phyloP scores from a whole-genome alignment of 2,329 filamentous ascomycete species.

The Apiospora koreana region DNA sequence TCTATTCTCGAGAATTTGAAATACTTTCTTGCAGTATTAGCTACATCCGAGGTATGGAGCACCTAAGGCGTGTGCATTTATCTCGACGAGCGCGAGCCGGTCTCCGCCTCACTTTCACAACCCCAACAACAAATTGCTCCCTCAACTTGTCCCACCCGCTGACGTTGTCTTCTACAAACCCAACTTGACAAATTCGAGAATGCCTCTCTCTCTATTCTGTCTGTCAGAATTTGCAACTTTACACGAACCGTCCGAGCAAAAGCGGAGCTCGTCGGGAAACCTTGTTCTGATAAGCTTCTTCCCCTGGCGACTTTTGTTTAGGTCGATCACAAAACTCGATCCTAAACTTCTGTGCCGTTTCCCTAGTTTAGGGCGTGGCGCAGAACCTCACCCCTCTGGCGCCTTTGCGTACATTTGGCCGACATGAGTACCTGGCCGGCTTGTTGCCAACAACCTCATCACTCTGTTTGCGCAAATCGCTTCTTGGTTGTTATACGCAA shows the following conservation, averaged over 20 bases:
- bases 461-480: background rate
- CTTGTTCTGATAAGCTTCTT: background rate
- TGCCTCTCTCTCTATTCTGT: background rate
- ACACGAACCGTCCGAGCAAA: constrained; percentile 10
- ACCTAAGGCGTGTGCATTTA: no score
- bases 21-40: no score
- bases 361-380: background rate
- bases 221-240: background rate
- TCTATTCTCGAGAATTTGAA: no score
- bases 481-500: background rate
- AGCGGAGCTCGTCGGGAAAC: constrained; percentile 10
- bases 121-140: background rate
- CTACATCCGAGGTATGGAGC: no score
- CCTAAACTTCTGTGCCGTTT: background rate
- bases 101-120: background rate
- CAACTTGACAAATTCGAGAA: background rate
- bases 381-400: background rate
- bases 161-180: background rate
- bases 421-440: background rate
- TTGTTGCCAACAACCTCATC: background rate
- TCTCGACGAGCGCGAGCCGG: background rate
- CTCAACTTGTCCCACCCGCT: background rate
- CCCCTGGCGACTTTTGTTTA: background rate
- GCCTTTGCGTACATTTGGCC: constrained; percentile 4
- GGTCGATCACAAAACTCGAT: background rate